Conservation (phyloP, 306 rosid species). For the Oemleria cerasiformis region DNA sequence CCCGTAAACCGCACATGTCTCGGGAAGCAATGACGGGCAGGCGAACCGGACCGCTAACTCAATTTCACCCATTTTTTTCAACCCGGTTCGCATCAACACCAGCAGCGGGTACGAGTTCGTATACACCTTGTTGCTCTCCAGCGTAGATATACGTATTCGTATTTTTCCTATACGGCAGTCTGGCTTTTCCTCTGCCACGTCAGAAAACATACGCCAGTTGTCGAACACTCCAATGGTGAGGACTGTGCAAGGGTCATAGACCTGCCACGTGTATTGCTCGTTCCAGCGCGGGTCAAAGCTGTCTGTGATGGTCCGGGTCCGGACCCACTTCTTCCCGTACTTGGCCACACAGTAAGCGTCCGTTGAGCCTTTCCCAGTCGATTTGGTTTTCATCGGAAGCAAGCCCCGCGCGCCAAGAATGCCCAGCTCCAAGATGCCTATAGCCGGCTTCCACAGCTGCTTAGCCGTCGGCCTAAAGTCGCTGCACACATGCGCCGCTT, state of each 20-base stretch:
- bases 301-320: slow-evolving; percentile 50
- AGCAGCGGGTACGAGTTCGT: slow-evolving; percentile 70
- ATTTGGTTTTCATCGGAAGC: slow-evolving; percentile 56
- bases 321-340: slow-evolving; percentile 64
- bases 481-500: slow-evolving; percentile 96
- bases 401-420: slow-evolving; percentile 80
- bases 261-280: slow-evolving; percentile 72
- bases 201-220: slow-evolving; percentile 48
- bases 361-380: slow-evolving; percentile 46
- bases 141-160: slow-evolving; percentile 80
- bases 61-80: slow-evolving; percentile 88
- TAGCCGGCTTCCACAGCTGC: slow-evolving; percentile 80
- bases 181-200: slow-evolving; percentile 26
- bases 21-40: slow-evolving; percentile 69
- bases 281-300: slow-evolving; percentile 65
- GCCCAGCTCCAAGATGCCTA: slow-evolving; percentile 89
- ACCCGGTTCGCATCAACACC: slow-evolving; percentile 50
- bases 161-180: slow-evolving; percentile 64
- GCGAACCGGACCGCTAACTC: slow-evolving; percentile 83
- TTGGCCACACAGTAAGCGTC: slow-evolving; percentile 63
- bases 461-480: slow-evolving; percentile 93
- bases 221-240: slow-evolving; percentile 53
- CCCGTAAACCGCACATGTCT: slow-evolving; percentile 66
- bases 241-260: slow-evolving; percentile 53
- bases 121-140: slow-evolving; percentile 80